Evolutionary conservation across 2,329 filamentous ascomycete species (phyloP), one percentile per base, ranked within the genome.

Genomic region (Ambrosiella beaveri): DNA sequence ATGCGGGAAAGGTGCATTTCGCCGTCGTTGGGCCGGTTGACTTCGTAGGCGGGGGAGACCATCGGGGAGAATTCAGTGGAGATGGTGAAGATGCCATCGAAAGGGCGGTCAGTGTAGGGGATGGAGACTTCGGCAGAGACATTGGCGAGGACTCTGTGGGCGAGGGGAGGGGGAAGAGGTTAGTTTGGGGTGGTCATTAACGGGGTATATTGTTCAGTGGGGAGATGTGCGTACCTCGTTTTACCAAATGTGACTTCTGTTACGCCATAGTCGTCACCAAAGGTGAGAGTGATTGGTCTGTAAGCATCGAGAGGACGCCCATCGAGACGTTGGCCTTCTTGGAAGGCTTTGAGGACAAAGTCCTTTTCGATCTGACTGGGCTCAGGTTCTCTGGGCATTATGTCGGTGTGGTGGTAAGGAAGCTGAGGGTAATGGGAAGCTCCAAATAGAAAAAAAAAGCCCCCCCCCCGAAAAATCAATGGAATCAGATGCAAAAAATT

Each of bases 21-120:
- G 58, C 85, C 79, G 65, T 94, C 86, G 62, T 85, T 90, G 53
- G 86, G 85, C 57, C 88, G 80, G 69, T 86, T 88, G 64, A 86
- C 80, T 70, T 96, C 90, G 71, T 95, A 95, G 39, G 86, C 84
- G 12, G 93, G 89, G 52, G 88, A 89, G 36, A 87, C 85, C 84
- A 97, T 94, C 54, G 91, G 88, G 62, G 86, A 88, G 65, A 98
- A 81, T 69, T 97, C 93, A 58, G 90, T 86, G 57, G 84, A 79
- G 67, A 97, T 96, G 64, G 84, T 89, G 74, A 97, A 97, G 69
- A 95, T 80, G 68, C 93, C 93, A 69, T 97, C 93, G 68, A 95
- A 95, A 61, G 90, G 91, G 62, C 91, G 85, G 71, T 97, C 91
- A 57, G 85, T 71, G 67, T 85, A 88, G 49, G 93, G 91, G 44